Conservation (phyloP, 352 stramenopile species). For the Phytopythium montanum region DNA sequence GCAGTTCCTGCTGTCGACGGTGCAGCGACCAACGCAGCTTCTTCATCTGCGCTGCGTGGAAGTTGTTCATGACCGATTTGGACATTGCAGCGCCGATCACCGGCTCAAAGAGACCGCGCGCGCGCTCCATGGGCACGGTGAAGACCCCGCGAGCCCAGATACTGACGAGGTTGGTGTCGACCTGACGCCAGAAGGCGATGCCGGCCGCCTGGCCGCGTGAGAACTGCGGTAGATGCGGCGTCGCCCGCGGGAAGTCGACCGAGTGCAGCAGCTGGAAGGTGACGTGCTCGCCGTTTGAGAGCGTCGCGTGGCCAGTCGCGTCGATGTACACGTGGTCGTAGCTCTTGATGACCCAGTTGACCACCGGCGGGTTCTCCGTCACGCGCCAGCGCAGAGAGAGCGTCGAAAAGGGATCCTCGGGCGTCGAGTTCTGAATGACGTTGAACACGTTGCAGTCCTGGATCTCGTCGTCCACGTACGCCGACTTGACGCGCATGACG, state of each 20-base stretch:
- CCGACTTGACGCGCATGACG: slow-evolving; percentile 30
- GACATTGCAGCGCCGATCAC: slow-evolving; percentile 2
- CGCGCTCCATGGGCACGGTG: slow-evolving; percentile 1
- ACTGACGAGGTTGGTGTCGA: slow-evolving; percentile 16
- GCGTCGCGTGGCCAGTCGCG: slow-evolving; percentile 29
- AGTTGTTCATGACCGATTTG: slow-evolving; percentile 4
- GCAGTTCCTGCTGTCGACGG: slow-evolving; percentile 1
- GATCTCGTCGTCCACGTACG: slow-evolving; percentile 35
- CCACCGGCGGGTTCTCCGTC: slow-evolving; percentile 21
- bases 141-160: slow-evolving; percentile 22
- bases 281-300: slow-evolving; percentile 26
- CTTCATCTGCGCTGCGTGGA: slow-evolving; percentile 4
- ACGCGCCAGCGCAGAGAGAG: slow-evolving; percentile 27
- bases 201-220: slow-evolving; percentile 27
- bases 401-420: slow-evolving; percentile 36
- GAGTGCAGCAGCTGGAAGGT: slow-evolving; percentile 37
- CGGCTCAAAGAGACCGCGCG: not conserved
- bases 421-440: slow-evolving; percentile 27
- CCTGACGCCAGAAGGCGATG: slow-evolving; percentile 24
- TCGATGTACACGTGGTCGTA: slow-evolving; percentile 44
- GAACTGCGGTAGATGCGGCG: slow-evolving; percentile 16
- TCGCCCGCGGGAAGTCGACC: slow-evolving; percentile 21
- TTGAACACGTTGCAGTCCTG: slow-evolving; percentile 31
- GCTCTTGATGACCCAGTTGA: slow-evolving; percentile 28
- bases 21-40: not conserved